Conservation (phyloP, 495 filamentous ascomycete genomes). For the Staphylotrichum longicolle region DNA sequence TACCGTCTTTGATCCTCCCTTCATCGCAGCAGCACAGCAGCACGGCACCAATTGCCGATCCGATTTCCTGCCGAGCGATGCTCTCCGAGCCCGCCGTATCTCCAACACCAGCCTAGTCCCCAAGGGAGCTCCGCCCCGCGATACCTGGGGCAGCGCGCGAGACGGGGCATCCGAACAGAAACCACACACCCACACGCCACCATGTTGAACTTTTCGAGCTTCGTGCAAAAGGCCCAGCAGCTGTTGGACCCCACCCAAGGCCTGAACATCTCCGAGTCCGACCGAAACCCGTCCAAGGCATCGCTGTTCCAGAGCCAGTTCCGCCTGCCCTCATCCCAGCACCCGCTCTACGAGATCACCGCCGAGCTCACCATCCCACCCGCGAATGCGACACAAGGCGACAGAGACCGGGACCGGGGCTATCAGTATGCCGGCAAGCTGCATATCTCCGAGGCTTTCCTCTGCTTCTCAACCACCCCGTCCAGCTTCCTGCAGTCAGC, state of each 20-base stretch:
- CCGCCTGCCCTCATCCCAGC: conserved; percentile 87
- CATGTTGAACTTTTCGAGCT: conserved; percentile 68
- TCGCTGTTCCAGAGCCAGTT: conserved; percentile 94
- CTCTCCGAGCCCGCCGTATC: background rate
- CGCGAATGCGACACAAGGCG: conserved; percentile 55
- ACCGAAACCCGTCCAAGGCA: conserved; percentile 82
- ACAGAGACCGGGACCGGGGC: conserved; percentile 63
- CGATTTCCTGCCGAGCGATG: conserved; percentile 7
- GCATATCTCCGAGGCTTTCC: conserved; percentile 87
- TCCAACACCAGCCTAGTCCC: background rate
- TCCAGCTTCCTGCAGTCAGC: conserved; percentile 81
- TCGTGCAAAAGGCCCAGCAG: conserved; percentile 90
- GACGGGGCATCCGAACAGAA: background rate
- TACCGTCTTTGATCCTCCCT: no score
- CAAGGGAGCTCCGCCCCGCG: background rate
- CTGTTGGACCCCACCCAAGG: conserved; percentile 82
- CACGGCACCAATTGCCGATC: background rate
- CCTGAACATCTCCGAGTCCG: conserved; percentile 62
- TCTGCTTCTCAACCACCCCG: conserved; percentile 93
- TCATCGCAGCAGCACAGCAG: no score
- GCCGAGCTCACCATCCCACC: conserved; percentile 87
- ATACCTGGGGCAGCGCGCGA: conserved; percentile 11
- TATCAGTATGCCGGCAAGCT: conserved; percentile 91
- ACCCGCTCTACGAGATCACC: conserved; percentile 89
- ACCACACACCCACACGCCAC: background rate